phyloP scores from a whole-genome alignment of 1,284 basidiomycete genomes.

The Irpex sp. region DNA sequence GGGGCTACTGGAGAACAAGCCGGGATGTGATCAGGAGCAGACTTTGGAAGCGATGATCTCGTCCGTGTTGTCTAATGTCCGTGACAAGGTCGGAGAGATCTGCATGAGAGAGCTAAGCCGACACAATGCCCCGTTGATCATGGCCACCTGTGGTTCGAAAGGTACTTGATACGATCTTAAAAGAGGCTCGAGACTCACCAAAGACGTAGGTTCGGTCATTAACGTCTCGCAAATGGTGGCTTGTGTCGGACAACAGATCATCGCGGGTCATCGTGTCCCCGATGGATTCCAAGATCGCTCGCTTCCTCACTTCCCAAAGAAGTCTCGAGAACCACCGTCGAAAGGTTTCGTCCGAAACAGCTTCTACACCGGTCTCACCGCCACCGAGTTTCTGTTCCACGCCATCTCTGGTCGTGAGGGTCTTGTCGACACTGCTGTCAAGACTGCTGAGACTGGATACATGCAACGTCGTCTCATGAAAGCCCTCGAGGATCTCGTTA shows the following conservation, averaged over 20 bases:
- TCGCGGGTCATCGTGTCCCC: slow-evolving; percentile 95
- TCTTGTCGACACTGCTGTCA: slow-evolving; percentile 98
- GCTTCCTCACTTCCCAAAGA: slow-evolving; percentile 97
- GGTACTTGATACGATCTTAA: slow-evolving; percentile 40
- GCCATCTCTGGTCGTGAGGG: slow-evolving; percentile 99
- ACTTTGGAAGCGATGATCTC: slow-evolving; percentile 97
- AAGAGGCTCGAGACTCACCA: not conserved
- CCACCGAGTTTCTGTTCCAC: slow-evolving; percentile 98
- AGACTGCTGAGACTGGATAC: slow-evolving; percentile 99
- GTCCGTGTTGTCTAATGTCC: slow-evolving; percentile 89
- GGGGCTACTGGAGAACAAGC: slow-evolving; percentile 92
- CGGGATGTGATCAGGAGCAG: slow-evolving; percentile 96
- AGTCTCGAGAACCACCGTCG: slow-evolving; percentile 94
- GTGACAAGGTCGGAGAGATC: slow-evolving; percentile 94
- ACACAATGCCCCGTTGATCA: slow-evolving; percentile 96
- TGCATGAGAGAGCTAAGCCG: slow-evolving; percentile 97
- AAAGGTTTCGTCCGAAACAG: slow-evolving; percentile 99
- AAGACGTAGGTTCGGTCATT: slow-evolving; percentile 83
- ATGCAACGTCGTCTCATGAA: slow-evolving; percentile 99
- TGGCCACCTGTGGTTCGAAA: slow-evolving; percentile 99
- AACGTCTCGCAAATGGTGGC: slow-evolving; percentile 99
- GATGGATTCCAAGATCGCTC: slow-evolving; percentile 99
- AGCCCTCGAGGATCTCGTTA: slow-evolving; percentile 95
- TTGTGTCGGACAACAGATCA: slow-evolving; percentile 99
- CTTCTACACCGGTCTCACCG: slow-evolving; percentile 93